Evolutionary conservation across 2,329 filamentous ascomycete genomes (phyloP).

Genomic region (Curvularia lunata): DNA sequence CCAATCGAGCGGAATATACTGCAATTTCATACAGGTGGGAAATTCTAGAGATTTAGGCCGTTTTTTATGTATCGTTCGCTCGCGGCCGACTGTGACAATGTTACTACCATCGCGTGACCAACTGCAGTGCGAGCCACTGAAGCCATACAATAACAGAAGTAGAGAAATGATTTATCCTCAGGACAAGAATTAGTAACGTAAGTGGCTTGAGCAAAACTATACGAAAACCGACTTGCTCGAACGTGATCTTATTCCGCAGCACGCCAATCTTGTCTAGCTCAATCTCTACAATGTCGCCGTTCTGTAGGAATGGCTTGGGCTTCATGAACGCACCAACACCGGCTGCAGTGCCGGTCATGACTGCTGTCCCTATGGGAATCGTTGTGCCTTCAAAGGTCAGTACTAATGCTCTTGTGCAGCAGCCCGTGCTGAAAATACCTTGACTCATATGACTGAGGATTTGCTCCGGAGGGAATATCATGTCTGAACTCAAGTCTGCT

Average conservation of each 20-base stretch:
- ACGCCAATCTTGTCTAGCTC: conserved; percentile 18
- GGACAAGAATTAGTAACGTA: too few species aligned
- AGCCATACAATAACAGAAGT: too few species aligned
- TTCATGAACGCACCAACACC: conserved; percentile 31
- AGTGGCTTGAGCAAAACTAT: too few species aligned
- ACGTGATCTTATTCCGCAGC: conserved; percentile 14
- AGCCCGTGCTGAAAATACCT: conserved; percentile 15
- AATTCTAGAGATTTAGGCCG: too few species aligned
- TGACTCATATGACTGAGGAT: conserved; percentile 47
- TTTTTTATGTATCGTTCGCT: too few species aligned
- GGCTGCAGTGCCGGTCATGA: conserved; percentile 53
- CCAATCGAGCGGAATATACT: too few species aligned
- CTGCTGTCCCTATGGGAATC: conserved; percentile 48
- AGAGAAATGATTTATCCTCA: too few species aligned
- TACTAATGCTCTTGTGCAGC: conserved; percentile 16
- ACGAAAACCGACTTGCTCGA: conserved; percentile 1
- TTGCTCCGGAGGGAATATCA: conserved; percentile 31
- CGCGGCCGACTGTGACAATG: too few species aligned
- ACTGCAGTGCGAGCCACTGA: too few species aligned
- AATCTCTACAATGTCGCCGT: conserved; percentile 27
- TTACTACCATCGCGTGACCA: too few species aligned
- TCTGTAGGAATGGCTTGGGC: conserved; percentile 14
- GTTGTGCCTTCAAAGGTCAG: conserved; percentile 37
- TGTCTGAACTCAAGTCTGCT: conserved; percentile 5
- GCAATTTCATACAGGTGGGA: too few species aligned